Evolutionary conservation across 2,329 filamentous ascomycete genomes (phyloP).

Genomic region (Verticillium alfalfae): DNA sequence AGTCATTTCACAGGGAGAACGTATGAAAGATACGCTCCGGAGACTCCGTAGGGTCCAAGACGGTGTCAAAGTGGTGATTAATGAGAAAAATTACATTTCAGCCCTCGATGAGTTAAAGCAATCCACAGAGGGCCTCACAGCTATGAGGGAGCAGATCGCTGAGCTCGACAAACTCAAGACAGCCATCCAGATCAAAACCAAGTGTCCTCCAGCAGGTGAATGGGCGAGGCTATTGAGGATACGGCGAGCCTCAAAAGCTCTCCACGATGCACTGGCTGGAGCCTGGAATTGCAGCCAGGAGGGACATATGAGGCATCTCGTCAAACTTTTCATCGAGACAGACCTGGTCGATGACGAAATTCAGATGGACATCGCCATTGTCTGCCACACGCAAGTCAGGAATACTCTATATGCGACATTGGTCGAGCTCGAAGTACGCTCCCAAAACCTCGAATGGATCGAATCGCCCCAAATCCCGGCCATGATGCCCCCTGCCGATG

Average conservation of each 20-base stretch:
- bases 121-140: slow-evolving; percentile 1
- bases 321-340: slow-evolving; percentile 7
- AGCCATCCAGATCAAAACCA: background rate
- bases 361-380: slow-evolving; percentile 5
- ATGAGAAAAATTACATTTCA: background rate
- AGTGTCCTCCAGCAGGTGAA: background rate
- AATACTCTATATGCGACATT: background rate
- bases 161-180: background rate
- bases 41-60: background rate
- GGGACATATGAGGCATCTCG: slow-evolving; percentile 1
- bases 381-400: background rate
- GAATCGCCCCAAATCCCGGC: background rate
- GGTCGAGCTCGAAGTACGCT: slow-evolving; percentile 3
- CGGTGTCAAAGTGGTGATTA: background rate
- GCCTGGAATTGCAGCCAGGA: slow-evolving; percentile 4
- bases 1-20: background rate
- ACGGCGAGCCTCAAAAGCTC: slow-evolving; percentile 1
- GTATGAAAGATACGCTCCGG: background rate
- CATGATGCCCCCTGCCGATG: background rate
- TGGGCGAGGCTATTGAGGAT: background rate
- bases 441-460: slow-evolving; percentile 2
- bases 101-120: background rate
- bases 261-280: slow-evolving; percentile 1
- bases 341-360: background rate
- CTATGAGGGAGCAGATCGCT: slow-evolving; percentile 2